Percentiles rank a stretch among this genome's conserved stretches.
phyloP scores from a whole-genome alignment of 768 basidiomycete genomes.

The Gloeopeniophorella convolvens region DNA sequence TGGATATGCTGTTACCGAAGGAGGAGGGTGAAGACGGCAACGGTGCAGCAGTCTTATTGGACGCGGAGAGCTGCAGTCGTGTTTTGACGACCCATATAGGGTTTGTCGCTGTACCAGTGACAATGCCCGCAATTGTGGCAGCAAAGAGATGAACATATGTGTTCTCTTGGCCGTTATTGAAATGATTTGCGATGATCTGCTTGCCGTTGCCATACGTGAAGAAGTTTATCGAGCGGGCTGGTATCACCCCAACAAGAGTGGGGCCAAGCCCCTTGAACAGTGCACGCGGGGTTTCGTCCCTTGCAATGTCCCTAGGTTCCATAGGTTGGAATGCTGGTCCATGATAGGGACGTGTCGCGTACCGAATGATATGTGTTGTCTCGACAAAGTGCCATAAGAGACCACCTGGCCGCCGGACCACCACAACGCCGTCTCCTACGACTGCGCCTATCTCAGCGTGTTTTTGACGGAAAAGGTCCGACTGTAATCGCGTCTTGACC shows the following conservation, averaged over 20 bases:
- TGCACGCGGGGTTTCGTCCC: conserved; percentile 80
- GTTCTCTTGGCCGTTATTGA: conserved; percentile 78
- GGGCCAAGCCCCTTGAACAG: conserved; percentile 94
- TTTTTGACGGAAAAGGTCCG: conserved; percentile 64
- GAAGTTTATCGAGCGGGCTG: conserved; percentile 96
- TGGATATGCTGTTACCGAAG: conserved; percentile 49
- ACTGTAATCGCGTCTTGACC: conserved; percentile 95
- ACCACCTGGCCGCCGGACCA: conserved; percentile 35
- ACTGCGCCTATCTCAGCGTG: conserved; percentile 28
- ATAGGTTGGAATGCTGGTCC: conserved; percentile 1
- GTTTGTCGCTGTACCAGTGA: conserved; percentile 88
- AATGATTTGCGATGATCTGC: conserved; percentile 74
- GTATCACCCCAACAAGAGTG: conserved; percentile 89
- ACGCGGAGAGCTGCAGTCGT: conserved; percentile 70
- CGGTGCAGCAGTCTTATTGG: not conserved
- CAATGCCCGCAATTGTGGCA: conserved; percentile 80
- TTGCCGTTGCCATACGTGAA: conserved; percentile 98
- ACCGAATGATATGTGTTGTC: conserved; percentile 87
- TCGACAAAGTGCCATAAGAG: conserved; percentile 92
- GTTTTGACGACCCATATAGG: conserved; percentile 99
- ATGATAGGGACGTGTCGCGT: conserved; percentile 20
- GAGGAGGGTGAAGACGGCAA: conserved; percentile 24
- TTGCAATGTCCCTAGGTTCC: conserved; percentile 70
- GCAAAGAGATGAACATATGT: conserved; percentile 79
- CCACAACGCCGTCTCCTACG: conserved; percentile 29